phyloP scores from a whole-genome alignment of 2,329 filamentous ascomycete genomes.

The Beauveria sp. region DNA sequence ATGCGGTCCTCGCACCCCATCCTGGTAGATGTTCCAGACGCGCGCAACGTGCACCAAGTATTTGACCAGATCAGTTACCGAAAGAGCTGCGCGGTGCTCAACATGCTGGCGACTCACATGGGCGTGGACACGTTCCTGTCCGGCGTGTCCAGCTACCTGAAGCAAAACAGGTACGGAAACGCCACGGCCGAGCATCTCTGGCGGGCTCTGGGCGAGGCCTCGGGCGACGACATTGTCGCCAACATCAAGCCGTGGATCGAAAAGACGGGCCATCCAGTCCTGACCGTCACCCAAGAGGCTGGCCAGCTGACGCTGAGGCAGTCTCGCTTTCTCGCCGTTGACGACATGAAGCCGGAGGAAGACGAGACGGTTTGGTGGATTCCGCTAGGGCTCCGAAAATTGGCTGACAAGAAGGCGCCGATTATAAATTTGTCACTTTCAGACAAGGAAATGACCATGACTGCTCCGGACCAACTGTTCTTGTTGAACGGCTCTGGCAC shows the following conservation, averaged over 20 bases:
- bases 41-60: slow-evolving; percentile 95
- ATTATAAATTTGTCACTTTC: slow-evolving; percentile 41
- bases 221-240: slow-evolving; percentile 83
- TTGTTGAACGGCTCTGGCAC: slow-evolving; percentile 86
- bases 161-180: slow-evolving; percentile 95
- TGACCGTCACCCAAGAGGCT: slow-evolving; percentile 65
- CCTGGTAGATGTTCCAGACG: slow-evolving; percentile 88
- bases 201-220: slow-evolving; percentile 81
- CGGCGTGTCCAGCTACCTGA: slow-evolving; percentile 81
- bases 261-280: slow-evolving; percentile 86
- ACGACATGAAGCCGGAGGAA: slow-evolving; percentile 88
- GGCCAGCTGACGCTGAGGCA: slow-evolving; percentile 82
- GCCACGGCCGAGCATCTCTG: slow-evolving; percentile 87
- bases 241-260: slow-evolving; percentile 98
- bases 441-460: slow-evolving; percentile 70
- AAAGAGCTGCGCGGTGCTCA: slow-evolving; percentile 89
- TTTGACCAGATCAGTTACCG: slow-evolving; percentile 97
- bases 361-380: slow-evolving; percentile 84
- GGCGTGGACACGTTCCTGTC: slow-evolving; percentile 93
- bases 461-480: slow-evolving; percentile 73
- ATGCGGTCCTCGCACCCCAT: slow-evolving; percentile 92
- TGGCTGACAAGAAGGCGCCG: slow-evolving; percentile 73
- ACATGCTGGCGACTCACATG: slow-evolving; percentile 94
- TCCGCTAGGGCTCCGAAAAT: slow-evolving; percentile 77
- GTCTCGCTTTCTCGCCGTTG: slow-evolving; percentile 88